These are phyloP conservation scores for Malus asiatica DNA, from an alignment of 306 rosid genomes.

Conservation along the genomic window DNA sequence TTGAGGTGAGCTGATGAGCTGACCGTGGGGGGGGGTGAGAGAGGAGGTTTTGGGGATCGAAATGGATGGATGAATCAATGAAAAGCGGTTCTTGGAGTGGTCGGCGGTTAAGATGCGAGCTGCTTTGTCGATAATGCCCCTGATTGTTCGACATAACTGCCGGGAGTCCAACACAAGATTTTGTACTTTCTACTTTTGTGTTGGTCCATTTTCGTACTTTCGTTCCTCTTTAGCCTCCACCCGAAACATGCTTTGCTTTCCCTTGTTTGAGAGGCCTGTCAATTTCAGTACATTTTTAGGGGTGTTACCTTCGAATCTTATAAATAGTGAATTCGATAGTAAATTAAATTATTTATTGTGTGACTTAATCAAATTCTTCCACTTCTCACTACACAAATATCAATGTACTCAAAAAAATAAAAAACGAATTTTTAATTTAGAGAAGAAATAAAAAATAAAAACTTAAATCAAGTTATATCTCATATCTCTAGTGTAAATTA, in stretches of 20 bases:
- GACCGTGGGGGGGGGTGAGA: not conserved
- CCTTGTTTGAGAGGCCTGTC: not conserved
- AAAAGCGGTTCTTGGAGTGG: not conserved
- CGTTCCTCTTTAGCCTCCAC: not conserved
- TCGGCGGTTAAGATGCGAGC: not conserved
- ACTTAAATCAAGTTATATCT: too few relatives aligned
- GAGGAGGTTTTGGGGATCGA: not conserved
- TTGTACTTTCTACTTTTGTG: not conserved
- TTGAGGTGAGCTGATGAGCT: not conserved
- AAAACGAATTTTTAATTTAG: too few relatives aligned
- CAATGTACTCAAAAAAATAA: too few relatives aligned
- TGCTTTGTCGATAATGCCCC: slow-evolving; percentile 10
- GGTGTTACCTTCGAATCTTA: accelerated
- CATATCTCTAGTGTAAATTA: not conserved
- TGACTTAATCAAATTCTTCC: accelerated
- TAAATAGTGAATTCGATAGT: accelerated
- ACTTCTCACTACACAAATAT: too few relatives aligned
- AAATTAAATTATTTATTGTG: accelerated
- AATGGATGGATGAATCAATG: not conserved
- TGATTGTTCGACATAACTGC: not conserved
- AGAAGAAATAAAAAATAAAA: too few relatives aligned
- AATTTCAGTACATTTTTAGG: not conserved
- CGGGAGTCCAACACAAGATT: not conserved
- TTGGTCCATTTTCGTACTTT: not conserved
- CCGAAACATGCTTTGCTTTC: not conserved